Base-by-base conservation (phyloP, 805 yeast species). In the Candida ovalis region DNA sequence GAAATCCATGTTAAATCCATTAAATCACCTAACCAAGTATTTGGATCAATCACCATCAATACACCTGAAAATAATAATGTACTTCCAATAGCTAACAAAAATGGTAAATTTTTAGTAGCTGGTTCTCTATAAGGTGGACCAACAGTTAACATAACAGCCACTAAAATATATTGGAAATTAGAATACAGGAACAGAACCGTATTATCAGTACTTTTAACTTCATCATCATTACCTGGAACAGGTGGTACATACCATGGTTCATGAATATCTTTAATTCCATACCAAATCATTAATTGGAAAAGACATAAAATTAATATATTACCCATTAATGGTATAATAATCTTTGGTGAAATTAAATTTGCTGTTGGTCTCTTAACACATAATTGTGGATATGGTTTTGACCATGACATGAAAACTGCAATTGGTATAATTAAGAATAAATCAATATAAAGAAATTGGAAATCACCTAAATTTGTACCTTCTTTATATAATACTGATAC, bases 361-460 rank as follows among this genome's bases (percentile, higher is more conserved):
- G 99, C 97, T 0, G 96, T 88, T 5, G 99, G 99, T 44, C 96
- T 77, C 61, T 90, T 91, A 33, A 71, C 66, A 12, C 80, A 79
- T 27, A 94, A 70, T 21, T 52, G 58, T 1, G 69, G 69, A 60
- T 73, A 84, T 0, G 99, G 96, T 58, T 82, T 81, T 1, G 97
- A 84, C 98, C 99, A 94, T 4, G 97, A 91, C 99, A 94, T 87
- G 69, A 91, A 90, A 5, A 94, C 82, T 0, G 99, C 99, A 61
- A 94, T 79, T 10, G 99, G 99, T 48, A 94, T 77, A 58, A 94
- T 94, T 63, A 94, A 72, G 53, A 88, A 82, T 65, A 94, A 66
- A 69, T 94, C 99, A 64, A 94, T 94, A 80, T 91, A 90, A 56
- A 94, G 71, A 62, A 92, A 94, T 69, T 94, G 99, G 71, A 94